phyloP scores from a whole-genome alignment of 2,329 filamentous ascomycete species.

The Botrytis medusae region DNA sequence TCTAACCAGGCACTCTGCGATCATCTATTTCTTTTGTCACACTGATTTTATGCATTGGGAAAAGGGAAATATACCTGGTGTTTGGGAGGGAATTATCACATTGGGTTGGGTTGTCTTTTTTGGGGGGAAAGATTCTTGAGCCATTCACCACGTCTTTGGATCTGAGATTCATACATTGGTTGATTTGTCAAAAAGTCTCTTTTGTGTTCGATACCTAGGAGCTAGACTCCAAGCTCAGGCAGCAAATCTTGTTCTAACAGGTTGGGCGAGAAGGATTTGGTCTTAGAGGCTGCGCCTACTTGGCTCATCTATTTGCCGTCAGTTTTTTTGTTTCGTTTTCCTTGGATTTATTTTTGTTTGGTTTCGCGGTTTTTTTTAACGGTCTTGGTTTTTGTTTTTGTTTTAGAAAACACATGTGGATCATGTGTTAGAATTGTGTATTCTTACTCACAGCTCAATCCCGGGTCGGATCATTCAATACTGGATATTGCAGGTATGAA shows the following conservation, averaged over 20 bases:
- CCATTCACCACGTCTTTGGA: constrained; percentile 26
- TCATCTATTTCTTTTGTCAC: constrained; percentile 24
- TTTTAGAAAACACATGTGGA: constrained; percentile 7
- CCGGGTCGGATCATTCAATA: constrained; percentile 8
- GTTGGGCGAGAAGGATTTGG: constrained; percentile 16
- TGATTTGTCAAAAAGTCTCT: constrained; percentile 19
- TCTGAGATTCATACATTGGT: constrained; percentile 32
- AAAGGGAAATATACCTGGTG: constrained; percentile 40
- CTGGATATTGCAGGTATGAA: constrained; percentile 19
- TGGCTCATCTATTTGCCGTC: neutral
- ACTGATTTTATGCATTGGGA: constrained; percentile 33
- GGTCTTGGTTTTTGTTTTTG: neutral
- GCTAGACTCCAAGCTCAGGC: constrained; percentile 36
- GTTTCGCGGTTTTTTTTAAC: neutral
- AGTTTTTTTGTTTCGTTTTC: neutral
- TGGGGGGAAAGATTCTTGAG: constrained; percentile 20
- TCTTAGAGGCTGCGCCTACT: constrained; percentile 17
- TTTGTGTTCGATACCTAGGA: constrained; percentile 28
- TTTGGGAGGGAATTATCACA: constrained; percentile 29
- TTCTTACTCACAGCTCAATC: neutral
- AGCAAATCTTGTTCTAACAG: constrained; percentile 31
- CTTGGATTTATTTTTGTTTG: neutral
- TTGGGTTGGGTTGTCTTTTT: constrained; percentile 22
- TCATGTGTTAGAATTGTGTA: constrained; percentile 1
- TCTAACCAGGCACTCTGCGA: constrained; percentile 23